These are phyloP conservation scores for Sporormia fimetaria DNA, from an alignment of 495 filamentous ascomycete species.

Conservation along the genomic window DNA sequence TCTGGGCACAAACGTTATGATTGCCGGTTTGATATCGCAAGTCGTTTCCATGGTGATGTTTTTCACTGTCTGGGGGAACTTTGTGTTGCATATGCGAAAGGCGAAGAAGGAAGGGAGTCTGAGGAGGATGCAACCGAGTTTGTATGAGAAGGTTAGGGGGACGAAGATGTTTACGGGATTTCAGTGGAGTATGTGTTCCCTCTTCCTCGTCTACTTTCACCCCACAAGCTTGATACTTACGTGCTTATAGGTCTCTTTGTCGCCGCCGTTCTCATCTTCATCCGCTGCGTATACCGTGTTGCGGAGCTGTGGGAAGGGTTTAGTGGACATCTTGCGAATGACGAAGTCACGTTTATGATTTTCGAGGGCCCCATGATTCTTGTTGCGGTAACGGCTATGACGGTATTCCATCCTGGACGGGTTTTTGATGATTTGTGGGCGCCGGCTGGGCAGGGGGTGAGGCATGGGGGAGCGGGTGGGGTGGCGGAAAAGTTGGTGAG, in stretches of 20 bases:
- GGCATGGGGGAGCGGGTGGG: neutral
- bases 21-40: conserved; percentile 51
- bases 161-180: conserved; percentile 10
- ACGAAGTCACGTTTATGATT: conserved; percentile 54
- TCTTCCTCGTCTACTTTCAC: neutral
- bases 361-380: conserved; percentile 63
- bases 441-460: conserved; percentile 15
- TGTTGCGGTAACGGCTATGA: conserved; percentile 33
- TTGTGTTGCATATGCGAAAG: conserved; percentile 35
- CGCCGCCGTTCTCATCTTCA: conserved; percentile 39
- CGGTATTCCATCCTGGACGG: conserved; percentile 20
- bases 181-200: conserved; percentile 19
- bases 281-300: conserved; percentile 51
- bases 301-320: conserved; percentile 57
- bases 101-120: conserved; percentile 8
- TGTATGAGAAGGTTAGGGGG: conserved; percentile 11
- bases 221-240: neutral
- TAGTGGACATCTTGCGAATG: conserved; percentile 42
- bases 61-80: conserved; percentile 41
- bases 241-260: conserved; percentile 9
- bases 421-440: conserved; percentile 21
- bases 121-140: conserved; percentile 6
- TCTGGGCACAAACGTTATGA: conserved; percentile 52
- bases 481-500: neutral
- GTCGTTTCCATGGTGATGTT: conserved; percentile 44